Percentiles rank a stretch among this genome's conserved stretches.
Conservation (phyloP, 345 rosid genomes). For the Euphorbia tirucalli region DNA sequence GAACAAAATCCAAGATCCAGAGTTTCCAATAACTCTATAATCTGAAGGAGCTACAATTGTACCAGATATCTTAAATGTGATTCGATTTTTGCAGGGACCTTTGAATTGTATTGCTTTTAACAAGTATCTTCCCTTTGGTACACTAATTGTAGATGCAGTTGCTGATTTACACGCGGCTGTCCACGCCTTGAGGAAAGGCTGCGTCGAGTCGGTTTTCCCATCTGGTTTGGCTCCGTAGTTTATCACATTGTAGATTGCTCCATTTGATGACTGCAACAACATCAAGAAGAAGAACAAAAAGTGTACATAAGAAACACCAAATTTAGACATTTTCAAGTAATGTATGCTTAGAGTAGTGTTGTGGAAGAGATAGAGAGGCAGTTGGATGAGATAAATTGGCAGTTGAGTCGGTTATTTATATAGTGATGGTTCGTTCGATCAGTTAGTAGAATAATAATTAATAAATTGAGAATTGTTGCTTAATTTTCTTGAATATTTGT, state of each 20-base stretch:
- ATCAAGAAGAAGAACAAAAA: not conserved
- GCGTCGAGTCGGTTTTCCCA: conserved; percentile 51
- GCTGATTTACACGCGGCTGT: conserved; percentile 45
- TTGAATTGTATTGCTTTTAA: conserved; percentile 15
- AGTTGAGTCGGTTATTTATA: not conserved
- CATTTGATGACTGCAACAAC: conserved; percentile 2
- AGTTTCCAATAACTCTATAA: conserved; percentile 21
- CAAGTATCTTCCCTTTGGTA: conserved; percentile 43
- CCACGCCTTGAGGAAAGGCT: conserved; percentile 55
- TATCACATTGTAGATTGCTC: conserved; percentile 38
- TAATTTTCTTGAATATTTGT: not conserved
- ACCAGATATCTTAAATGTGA: conserved; percentile 24
- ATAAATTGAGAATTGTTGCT: no score
- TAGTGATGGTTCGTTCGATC: not conserved
- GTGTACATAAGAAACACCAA: not conserved
- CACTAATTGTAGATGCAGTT: conserved; percentile 30
- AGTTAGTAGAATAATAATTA: not conserved
- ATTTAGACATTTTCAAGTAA: not conserved
- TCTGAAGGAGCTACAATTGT: conserved; percentile 31
- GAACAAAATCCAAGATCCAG: conserved; percentile 40
- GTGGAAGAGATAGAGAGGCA: not conserved
- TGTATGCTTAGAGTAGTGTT: not conserved
- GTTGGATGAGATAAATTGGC: not conserved
- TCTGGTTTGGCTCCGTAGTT: conserved; percentile 58
- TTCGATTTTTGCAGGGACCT: conserved; percentile 33